Conservation (phyloP, 352 stramenopile genomes). For the Globisporangium cederbergense region DNA sequence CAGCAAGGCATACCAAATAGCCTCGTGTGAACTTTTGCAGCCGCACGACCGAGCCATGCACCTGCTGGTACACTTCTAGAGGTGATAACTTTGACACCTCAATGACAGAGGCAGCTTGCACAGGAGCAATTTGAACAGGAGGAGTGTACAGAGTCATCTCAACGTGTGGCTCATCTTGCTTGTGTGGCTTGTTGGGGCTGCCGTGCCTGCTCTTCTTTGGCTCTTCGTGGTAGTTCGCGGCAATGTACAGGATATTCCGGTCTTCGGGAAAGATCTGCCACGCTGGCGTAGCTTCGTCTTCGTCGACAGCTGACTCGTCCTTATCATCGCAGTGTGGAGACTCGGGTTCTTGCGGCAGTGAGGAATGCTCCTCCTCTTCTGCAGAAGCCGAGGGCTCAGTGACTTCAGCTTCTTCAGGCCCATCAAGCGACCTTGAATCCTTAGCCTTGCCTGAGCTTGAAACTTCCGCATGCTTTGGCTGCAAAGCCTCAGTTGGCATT, state of each 20-base stretch:
- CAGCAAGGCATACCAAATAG: slow-evolving; percentile 22
- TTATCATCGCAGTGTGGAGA: background rate
- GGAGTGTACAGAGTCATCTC: background rate
- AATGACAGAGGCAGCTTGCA: background rate
- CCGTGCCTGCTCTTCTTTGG: background rate
- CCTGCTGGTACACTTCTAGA: slow-evolving; percentile 18
- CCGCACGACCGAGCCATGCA: slow-evolving; percentile 16
- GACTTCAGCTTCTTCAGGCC: background rate
- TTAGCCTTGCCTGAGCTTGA: background rate
- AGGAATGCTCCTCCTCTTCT: background rate
- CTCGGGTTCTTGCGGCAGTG: background rate
- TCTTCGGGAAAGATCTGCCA: slow-evolving; percentile 19
- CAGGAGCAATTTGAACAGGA: background rate
- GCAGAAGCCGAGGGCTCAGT: background rate
- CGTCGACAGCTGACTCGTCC: background rate
- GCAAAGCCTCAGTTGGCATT: background rate
- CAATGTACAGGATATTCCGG: slow-evolving; percentile 9
- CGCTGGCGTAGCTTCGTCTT: background rate
- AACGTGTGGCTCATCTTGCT: background rate
- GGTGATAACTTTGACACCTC: background rate
- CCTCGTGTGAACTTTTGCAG: slow-evolving; percentile 24
- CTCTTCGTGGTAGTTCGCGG: slow-evolving; percentile 5
- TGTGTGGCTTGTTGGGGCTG: background rate
- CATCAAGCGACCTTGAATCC: background rate
- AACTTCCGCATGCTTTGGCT: background rate